Base-by-base conservation (phyloP, 1,139 yeast genomes). In the Suhomyces panamericanus region DNA sequence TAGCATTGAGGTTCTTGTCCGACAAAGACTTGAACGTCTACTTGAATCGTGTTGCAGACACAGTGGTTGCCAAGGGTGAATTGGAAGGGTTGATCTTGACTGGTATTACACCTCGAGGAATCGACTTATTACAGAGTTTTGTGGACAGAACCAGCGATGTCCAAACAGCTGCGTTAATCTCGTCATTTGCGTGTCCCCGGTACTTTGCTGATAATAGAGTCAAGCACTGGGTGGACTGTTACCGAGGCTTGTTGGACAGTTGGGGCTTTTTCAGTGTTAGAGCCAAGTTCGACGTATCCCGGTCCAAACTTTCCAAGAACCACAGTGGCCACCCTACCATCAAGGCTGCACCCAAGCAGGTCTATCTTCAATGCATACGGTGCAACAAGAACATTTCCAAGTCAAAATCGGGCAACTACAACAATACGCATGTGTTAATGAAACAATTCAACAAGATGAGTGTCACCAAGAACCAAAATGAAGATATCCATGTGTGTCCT, bases 111-210 rank as follows among this genome's bases (percentile, higher is more conserved):
- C 88, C 90, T 0, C 71, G 80, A 46, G 95, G 96, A 0, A 80
- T 89, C 24, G 88, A 88, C 59, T 72, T 93, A 39, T 64, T 93
- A 30, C 97, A 91, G 62, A 80, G 90, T 2, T 93, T 87, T 63
- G 95, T 91, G 35, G 95, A 90, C 60, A 75, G 93, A 55, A 88
- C 96, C 0, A 81, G 90, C 48, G 99, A 93, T 62, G 87, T 91
- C 2, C 99, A 93, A 64, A 90, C 96, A 0, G 97, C 96, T 0
- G 85, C 96, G 0, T 67, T 91, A 41, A 81, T 91, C 10, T 79
- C 89, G 0, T 75, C 91, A 2, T 88, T 80, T 67, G 96, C 90
- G 0, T 83, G 85, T 42, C 97, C 98, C 0, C 70, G 93, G 49
- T 90, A 87, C 60, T 87, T 91, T 59, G 64, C 65, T 13, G 96